Base-by-base conservation (phyloP, 2,329 filamentous ascomycete genomes). In the Xylaria sp. region DNA sequence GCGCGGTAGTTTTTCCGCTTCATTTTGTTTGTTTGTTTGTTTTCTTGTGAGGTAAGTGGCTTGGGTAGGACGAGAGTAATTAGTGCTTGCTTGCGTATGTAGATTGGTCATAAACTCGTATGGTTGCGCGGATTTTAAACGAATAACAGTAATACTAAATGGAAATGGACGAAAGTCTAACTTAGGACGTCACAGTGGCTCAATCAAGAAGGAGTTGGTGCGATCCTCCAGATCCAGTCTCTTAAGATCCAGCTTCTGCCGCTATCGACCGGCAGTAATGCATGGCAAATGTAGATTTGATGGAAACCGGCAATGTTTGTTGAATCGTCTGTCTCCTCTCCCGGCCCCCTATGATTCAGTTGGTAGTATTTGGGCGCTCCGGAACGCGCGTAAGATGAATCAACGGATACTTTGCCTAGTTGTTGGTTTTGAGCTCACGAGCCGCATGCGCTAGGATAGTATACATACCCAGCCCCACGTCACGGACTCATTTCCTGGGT, bases 191-290 rank as follows among this genome's bases (percentile, higher is more conserved):
- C n/a, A 14, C 3, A 58, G 61, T 32, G 64, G 30, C 11, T 39
- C 8, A 19, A 53, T 53, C 24, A 30, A 21, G 58, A 55, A 56
- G 58, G 64, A 69, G 36, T 57, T 21, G 14, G 58, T 19, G 11
- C 24, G 19, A 61, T 59, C 56, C 63, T 59, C 50, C 42, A 36
- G 50, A 42, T 56, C 27, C n/a, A 11, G 32, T 11, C 9, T 56
- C 32, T 36, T 56, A 21, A 6, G 24, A 39, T 11, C 21, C 51
- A 55, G n/a, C n/a, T 47, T 53, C 30, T 61, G 19, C 48, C 19
- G 36, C 34, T 66, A 42, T 54, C 63, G 32, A 24, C 54, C 32
- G 48, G 63, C 3, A 39, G 32, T 54, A 34, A 59, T 30, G 47
- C 27, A 21, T 17, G 30, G 24, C 30, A 30, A 19, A 8, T 19